Conservation (phyloP, 345 rosid species). For the Arabis hirsuta region DNA sequence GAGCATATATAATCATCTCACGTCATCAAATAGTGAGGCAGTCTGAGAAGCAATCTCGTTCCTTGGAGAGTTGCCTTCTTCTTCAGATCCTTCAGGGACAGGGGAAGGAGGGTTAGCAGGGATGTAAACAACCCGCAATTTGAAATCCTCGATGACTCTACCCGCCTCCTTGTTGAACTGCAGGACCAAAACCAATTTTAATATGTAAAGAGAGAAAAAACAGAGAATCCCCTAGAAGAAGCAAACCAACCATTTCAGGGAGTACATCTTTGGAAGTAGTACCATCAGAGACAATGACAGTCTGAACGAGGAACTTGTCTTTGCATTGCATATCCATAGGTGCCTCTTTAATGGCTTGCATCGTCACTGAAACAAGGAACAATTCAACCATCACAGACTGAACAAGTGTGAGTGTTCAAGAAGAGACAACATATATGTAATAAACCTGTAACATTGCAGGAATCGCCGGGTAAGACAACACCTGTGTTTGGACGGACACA, state of each 20-base stretch:
- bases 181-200: constrained; percentile 12
- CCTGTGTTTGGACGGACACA: constrained; percentile 89
- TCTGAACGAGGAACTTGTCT: constrained; percentile 92
- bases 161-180: constrained; percentile 76
- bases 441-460: constrained; percentile 68
- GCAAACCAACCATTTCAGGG: constrained; percentile 61
- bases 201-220: neutral
- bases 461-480: constrained; percentile 60
- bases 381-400: neutral
- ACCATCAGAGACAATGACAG: constrained; percentile 65
- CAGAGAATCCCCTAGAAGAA: neutral
- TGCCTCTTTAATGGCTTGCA: constrained; percentile 91
- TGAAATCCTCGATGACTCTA: constrained; percentile 68
- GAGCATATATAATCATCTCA: constrained; percentile 33
- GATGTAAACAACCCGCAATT: constrained; percentile 73
- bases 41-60: constrained; percentile 53
- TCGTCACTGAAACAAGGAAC: constrained; percentile 60
- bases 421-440: neutral
- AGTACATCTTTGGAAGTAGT: constrained; percentile 58
- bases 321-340: constrained; percentile 84
- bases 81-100: constrained; percentile 92
- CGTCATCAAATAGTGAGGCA: constrained; percentile 54
- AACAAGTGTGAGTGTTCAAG: too few species aligned
- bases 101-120: constrained; percentile 90
- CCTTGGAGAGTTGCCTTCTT: constrained; percentile 80